Evolutionary conservation across 148 eudicot species (phyloP), one percentile per base, ranked within the genome.

Genomic region (Fagopyrum homotropicum): DNA sequence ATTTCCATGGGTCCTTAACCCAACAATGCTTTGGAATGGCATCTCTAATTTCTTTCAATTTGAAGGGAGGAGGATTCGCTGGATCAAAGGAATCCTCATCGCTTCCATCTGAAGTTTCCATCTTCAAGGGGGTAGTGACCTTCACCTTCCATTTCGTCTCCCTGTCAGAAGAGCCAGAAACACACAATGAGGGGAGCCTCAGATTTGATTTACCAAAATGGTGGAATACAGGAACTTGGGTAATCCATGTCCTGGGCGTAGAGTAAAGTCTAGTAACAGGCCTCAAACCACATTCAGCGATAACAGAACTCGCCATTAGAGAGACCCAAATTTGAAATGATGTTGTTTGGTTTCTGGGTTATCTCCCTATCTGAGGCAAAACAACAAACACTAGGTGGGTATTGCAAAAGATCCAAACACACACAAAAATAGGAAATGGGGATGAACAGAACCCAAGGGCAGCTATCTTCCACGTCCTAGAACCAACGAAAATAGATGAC

Each of bases 21-120:
- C 90, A 90, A 76, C 96, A 90, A 81, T 90, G 96, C 69, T 90
- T 90, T 0, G 96, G 96, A 71, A 90, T 90, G 12, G 92, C 89
- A 8, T 79, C 86, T 57, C 80, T 85, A 70, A 90, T 77, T 29
- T 88, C 90, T 2, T 80, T 73, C 78, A 88, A 80, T 69, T 84
- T 88, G 61, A 90, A 90, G 0, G 88, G 90, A 2, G 96, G 96
- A 0, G 84, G 82, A 0, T 83, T 84, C 4, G 81, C 84, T 0
- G 88, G 87, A 79, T 90, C 86, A 74, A 90, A 90, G 22, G 11
- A 29, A 40, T 63, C 60, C 10, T 19, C 78, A 46, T 22, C 4
- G 22, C 84, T 1, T 75, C 81, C 60, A 11, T 46, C 43, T 35
- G 40, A 35, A 35, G 40, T 35, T 35, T 35, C 40, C 40, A 35